These are phyloP conservation scores for Tolypocladium pustulatum DNA, from an alignment of 2,329 filamentous ascomycete species.

Conservation along the genomic window DNA sequence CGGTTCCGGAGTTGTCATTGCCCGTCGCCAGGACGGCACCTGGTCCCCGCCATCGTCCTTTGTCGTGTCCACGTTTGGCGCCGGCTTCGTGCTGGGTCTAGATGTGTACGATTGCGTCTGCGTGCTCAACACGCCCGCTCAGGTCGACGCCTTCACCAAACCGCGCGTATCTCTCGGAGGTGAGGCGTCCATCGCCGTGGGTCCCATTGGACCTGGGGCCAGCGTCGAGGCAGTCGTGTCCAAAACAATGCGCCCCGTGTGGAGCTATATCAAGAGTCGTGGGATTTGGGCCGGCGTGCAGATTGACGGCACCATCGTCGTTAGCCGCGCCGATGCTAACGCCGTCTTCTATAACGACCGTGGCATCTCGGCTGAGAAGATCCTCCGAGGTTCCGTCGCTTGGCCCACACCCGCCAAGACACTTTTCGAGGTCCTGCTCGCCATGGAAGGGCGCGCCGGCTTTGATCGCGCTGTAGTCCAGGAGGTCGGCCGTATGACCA, in stretches of 20 bases:
- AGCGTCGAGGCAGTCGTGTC: constrained; percentile 32
- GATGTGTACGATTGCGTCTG: constrained; percentile 71
- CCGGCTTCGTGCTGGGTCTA: constrained; percentile 62
- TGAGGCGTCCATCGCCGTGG: constrained; percentile 57
- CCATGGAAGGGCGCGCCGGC: constrained; percentile 21
- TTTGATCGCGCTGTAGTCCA: constrained; percentile 16
- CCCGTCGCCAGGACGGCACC: constrained; percentile 42
- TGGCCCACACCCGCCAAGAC: constrained; percentile 28
- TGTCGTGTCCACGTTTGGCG: constrained; percentile 57
- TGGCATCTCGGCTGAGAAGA: constrained; percentile 23
- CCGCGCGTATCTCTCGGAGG: constrained; percentile 58
- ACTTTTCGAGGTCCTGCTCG: constrained; percentile 27
- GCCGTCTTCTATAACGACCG: constrained; percentile 62
- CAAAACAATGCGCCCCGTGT: constrained; percentile 47
- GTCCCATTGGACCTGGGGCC: constrained; percentile 48
- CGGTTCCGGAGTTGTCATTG: constrained; percentile 49
- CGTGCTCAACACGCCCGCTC: constrained; percentile 60
- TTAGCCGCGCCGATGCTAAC: constrained; percentile 69
- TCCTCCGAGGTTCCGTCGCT: constrained; percentile 24
- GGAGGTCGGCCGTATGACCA: constrained; percentile 12
- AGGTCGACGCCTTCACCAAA: constrained; percentile 57
- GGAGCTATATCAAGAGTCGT: constrained; percentile 72
- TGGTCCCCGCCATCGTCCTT: constrained; percentile 70
- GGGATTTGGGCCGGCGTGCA: constrained; percentile 72
- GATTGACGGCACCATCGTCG: constrained; percentile 69